Base-by-base conservation (phyloP, 306 rosid species). In the Prinsepia uniflora region DNA sequence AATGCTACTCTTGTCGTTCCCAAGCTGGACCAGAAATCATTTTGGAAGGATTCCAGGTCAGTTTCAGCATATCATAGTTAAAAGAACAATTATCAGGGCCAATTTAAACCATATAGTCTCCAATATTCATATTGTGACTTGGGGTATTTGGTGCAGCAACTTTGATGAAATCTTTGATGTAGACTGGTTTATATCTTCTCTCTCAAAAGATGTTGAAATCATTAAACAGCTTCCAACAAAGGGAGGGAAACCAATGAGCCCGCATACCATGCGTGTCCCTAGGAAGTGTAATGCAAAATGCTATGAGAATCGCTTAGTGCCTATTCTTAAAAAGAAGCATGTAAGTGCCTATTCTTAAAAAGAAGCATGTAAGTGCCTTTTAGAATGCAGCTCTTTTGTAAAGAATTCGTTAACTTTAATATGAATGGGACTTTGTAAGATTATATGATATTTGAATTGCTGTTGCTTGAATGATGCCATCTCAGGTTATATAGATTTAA, bases 1-100 rank as follows among this genome's bases (percentile, higher is more conserved):
- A 93, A 93, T 74, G 97, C 97, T 72, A 93, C 97, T 45, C 93
- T 93, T 57, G 92, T 90, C 72, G 81, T 90, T 81, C 98, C 98
- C n/a, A 84, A 76, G 82, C 81, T 93, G 80, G 98, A 93, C 80
- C 92, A 88, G 78, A 72, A 84, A 44, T 93, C 98, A 17, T 93
- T 81, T 72, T 93, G 98, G 98, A 82, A 90, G 76, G 98, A 93
- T 82, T 69, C 67, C 18, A 93, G 97, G 98, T 88, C 20, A 59
- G 86, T 73, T 41, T 61, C 18, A 54, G 47, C 50, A 71, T 64
- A 18, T 30, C 58, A 65, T 52, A 77, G 22, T 22, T 55, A 47
- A 5, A 30, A 48, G 43, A 46, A 18, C 68, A 9, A 42, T 39
- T 68, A 42, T 24, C 24, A 17, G 58, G 41, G 58, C 19, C 56